Evolutionary conservation across 2,329 filamentous ascomycete genomes (phyloP).

Genomic region (Cryphonectria radicalis): DNA sequence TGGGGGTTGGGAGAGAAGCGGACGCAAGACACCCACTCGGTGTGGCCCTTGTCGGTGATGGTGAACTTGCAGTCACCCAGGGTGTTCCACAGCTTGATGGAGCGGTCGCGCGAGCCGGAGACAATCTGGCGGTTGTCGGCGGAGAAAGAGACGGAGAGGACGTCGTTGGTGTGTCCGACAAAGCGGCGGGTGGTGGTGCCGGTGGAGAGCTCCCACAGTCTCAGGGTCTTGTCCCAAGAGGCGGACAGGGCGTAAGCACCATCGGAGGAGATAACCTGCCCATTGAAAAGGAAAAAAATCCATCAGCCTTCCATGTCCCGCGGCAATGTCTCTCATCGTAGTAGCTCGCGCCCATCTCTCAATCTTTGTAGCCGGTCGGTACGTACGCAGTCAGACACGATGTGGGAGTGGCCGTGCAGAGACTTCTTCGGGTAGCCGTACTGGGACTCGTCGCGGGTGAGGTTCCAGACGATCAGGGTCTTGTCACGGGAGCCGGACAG

Average conservation of each 20-base stretch:
- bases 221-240: slow-evolving; percentile 99
- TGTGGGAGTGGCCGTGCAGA: slow-evolving; percentile 98
- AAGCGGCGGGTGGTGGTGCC: slow-evolving; percentile 98
- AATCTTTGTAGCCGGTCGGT: slow-evolving; percentile 16
- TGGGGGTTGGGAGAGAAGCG: slow-evolving; percentile 99
- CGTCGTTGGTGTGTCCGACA: slow-evolving; percentile 99
- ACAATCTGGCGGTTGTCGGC: slow-evolving; percentile 99
- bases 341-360: slow-evolving; percentile 9
- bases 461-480: slow-evolving; percentile 99
- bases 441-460: slow-evolving; percentile 96
- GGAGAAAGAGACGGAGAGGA: slow-evolving; percentile 99
- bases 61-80: slow-evolving; percentile 99
- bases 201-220: slow-evolving; percentile 97
- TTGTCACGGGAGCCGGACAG: slow-evolving; percentile 97
- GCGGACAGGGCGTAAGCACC: slow-evolving; percentile 98
- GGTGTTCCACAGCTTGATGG: slow-evolving; percentile 99
- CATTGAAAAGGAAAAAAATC: slow-evolving; percentile 27
- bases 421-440: slow-evolving; percentile 99
- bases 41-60: slow-evolving; percentile 99
- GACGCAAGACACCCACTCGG: slow-evolving; percentile 99
- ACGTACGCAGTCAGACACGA: slow-evolving; percentile 99
- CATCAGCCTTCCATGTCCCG: slow-evolving; percentile 41
- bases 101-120: slow-evolving; percentile 95
- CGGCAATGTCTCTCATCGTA: slow-evolving; percentile 9
- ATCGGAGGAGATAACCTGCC: slow-evolving; percentile 97